These are phyloP conservation scores for Cornus controversa DNA, from an alignment of 148 eudicot genomes.

Conservation along the genomic window DNA sequence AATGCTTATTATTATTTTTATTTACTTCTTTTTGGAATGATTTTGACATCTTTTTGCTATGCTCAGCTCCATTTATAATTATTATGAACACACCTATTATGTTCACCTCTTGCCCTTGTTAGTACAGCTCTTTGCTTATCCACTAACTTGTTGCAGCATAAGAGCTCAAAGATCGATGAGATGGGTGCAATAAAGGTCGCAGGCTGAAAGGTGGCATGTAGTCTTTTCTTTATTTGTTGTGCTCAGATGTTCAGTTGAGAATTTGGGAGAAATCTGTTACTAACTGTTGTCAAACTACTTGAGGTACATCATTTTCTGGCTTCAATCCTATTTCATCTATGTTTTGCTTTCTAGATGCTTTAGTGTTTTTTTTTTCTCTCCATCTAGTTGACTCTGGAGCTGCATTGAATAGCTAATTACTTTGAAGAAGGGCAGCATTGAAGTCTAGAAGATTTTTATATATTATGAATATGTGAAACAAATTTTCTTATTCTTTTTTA, in stretches of 20 bases:
- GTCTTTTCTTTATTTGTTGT: slow-evolving; percentile 20
- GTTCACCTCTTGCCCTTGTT: not conserved
- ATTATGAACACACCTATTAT: not conserved
- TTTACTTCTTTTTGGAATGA: not conserved
- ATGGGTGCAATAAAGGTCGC: slow-evolving; percentile 85
- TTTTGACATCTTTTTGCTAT: slow-evolving; percentile 1
- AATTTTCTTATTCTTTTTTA: too few relatives aligned
- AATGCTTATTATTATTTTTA: slow-evolving; percentile 1
- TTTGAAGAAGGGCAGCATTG: not conserved
- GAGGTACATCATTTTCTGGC: slow-evolving; percentile 34
- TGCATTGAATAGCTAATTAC: not conserved
- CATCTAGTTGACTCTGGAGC: not conserved
- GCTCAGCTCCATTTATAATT: slow-evolving; percentile 1
- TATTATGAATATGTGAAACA: too few relatives aligned
- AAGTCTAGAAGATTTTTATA: not conserved
- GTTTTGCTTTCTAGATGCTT: not conserved
- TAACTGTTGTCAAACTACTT: slow-evolving; percentile 16
- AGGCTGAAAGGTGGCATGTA: slow-evolving; percentile 45
- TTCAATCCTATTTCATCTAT: not conserved
- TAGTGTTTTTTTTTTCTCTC: not conserved
- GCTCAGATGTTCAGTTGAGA: slow-evolving; percentile 47
- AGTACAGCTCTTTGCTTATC: slow-evolving; percentile 14
- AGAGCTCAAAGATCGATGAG: slow-evolving; percentile 86
- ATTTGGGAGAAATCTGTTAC: slow-evolving; percentile 23
- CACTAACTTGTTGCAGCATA: slow-evolving; percentile 63